A percentile compares a stretch with the other conserved stretches of the same genome.
Evolutionary conservation across 805 yeast genomes (phyloP).

Genomic region (Candida hungchunana): DNA sequence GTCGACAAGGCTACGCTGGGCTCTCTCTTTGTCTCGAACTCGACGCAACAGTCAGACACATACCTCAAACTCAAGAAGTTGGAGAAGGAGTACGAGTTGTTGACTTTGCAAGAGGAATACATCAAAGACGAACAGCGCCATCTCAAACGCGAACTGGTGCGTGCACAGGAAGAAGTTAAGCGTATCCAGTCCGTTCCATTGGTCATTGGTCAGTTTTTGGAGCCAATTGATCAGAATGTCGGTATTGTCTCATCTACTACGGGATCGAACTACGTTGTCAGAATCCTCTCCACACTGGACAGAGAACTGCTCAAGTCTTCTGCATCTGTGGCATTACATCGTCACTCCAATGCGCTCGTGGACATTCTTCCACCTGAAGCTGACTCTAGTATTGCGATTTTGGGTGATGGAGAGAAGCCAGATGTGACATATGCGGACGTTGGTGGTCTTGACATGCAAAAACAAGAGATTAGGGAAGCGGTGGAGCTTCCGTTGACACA

Average conservation of each 20-base stretch:
- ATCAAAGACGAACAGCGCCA: slow-evolving; percentile 98
- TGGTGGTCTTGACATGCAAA: slow-evolving; percentile 98
- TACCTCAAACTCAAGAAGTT: slow-evolving; percentile 82
- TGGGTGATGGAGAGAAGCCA: slow-evolving; percentile 91
- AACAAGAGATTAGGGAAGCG: slow-evolving; percentile 98
- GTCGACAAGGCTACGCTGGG: slow-evolving; percentile 31
- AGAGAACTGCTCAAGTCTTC: slow-evolving; percentile 92
- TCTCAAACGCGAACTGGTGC: slow-evolving; percentile 84
- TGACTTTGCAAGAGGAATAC: slow-evolving; percentile 89
- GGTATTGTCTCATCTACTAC: slow-evolving; percentile 98
- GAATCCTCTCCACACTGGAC: slow-evolving; percentile 90
- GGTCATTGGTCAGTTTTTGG: slow-evolving; percentile 96
- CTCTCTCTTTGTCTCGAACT: slow-evolving; percentile 21
- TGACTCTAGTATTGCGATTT: slow-evolving; percentile 91
- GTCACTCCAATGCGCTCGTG: slow-evolving; percentile 96
- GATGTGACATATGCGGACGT: slow-evolving; percentile 95
- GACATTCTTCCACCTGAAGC: slow-evolving; percentile 99
- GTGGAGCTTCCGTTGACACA: slow-evolving; percentile 90
- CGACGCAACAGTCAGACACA: slow-evolving; percentile 44
- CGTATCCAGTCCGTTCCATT: slow-evolving; percentile 96
- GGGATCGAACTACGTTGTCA: slow-evolving; percentile 94
- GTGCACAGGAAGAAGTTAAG: slow-evolving; percentile 98
- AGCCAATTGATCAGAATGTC: slow-evolving; percentile 93
- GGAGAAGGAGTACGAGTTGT: slow-evolving; percentile 83
- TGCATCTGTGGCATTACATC: slow-evolving; percentile 93